These are phyloP conservation scores for Backusella tuberculispora DNA, from an alignment of 192 early-diverging fungal species.

Conservation along the genomic window DNA sequence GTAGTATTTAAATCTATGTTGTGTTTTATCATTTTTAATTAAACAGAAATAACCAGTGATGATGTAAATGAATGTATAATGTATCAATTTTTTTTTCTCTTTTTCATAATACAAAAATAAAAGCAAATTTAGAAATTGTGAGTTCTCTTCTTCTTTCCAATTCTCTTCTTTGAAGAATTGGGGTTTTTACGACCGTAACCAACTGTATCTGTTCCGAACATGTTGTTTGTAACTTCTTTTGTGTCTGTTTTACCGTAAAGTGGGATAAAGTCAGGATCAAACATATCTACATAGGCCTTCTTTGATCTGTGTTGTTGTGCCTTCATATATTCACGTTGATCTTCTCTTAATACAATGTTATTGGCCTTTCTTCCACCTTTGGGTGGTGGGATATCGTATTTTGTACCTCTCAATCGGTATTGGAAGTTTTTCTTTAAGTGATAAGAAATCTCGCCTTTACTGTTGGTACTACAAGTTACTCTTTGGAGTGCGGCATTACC, in stretches of 20 bases:
- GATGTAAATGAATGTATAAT: too few species aligned
- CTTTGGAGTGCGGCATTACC: constrained; percentile 88
- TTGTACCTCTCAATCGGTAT: constrained; percentile 87
- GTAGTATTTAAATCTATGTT: too few species aligned
- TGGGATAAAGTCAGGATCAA: constrained; percentile 72
- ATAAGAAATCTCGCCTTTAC: constrained; percentile 76
- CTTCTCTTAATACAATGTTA: constrained; percentile 86
- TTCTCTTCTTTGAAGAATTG: constrained; percentile 56
- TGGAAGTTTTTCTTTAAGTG: constrained; percentile 92
- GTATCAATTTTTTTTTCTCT: too few species aligned
- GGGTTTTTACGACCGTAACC: constrained; percentile 74
- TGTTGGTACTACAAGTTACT: constrained; percentile 78
- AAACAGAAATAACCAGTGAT: too few species aligned
- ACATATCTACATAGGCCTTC: constrained; percentile 61
- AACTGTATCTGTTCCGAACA: constrained; percentile 67
- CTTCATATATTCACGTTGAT: constrained; percentile 84
- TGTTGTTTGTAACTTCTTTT: constrained; percentile 56
- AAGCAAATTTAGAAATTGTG: constrained; percentile 9
- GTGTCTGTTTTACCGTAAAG: constrained; percentile 45
- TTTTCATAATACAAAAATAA: not conserved
- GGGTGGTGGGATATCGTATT: constrained; percentile 84
- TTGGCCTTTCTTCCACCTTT: constrained; percentile 77
- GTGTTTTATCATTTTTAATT: too few species aligned
- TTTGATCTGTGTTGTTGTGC: constrained; percentile 55
- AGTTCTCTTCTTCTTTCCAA: constrained; percentile 60